These are phyloP conservation scores for Asterophora parasitica DNA, from an alignment of 768 basidiomycete genomes.

Conservation along the genomic window DNA sequence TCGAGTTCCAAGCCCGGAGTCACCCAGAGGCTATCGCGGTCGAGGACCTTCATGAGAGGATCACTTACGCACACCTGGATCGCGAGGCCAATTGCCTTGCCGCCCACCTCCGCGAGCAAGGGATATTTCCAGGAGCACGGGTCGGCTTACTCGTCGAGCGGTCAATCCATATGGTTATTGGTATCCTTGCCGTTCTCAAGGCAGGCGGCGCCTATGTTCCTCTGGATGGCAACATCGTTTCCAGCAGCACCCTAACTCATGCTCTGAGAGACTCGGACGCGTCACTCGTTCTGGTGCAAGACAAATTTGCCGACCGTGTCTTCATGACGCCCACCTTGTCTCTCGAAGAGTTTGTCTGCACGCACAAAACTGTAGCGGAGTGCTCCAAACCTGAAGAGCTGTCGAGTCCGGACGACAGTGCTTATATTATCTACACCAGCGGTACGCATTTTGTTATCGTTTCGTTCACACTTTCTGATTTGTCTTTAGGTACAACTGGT, in stretches of 20 bases:
- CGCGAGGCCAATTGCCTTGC: constrained; percentile 42
- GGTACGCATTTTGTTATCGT: constrained; percentile 30
- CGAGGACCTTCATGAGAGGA: constrained; percentile 41
- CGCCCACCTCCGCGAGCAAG: constrained; percentile 33
- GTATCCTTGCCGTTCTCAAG: constrained; percentile 50
- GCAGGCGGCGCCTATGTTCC: constrained; percentile 56
- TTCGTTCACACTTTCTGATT: not conserved
- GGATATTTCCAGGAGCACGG: constrained; percentile 41
- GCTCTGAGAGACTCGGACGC: constrained; percentile 43
- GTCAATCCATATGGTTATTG: constrained; percentile 48
- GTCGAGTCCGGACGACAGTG: constrained; percentile 35
- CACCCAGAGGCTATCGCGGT: constrained; percentile 42
- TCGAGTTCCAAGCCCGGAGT: constrained; percentile 37
- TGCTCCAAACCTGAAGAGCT: constrained; percentile 35
- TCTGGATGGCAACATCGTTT: constrained; percentile 51
- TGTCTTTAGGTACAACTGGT: constrained; percentile 46
- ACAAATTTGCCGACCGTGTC: constrained; percentile 36
- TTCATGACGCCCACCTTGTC: constrained; percentile 22
- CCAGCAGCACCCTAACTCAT: constrained; percentile 45
- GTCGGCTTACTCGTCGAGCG: constrained; percentile 52
- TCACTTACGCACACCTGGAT: constrained; percentile 49
- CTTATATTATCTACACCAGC: constrained; percentile 58
- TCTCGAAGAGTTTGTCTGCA: constrained; percentile 29
- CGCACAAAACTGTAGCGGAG: constrained; percentile 16
- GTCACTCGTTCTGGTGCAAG: constrained; percentile 35